phyloP scores from a whole-genome alignment of 345 rosid genomes.

The Populus simonii region DNA sequence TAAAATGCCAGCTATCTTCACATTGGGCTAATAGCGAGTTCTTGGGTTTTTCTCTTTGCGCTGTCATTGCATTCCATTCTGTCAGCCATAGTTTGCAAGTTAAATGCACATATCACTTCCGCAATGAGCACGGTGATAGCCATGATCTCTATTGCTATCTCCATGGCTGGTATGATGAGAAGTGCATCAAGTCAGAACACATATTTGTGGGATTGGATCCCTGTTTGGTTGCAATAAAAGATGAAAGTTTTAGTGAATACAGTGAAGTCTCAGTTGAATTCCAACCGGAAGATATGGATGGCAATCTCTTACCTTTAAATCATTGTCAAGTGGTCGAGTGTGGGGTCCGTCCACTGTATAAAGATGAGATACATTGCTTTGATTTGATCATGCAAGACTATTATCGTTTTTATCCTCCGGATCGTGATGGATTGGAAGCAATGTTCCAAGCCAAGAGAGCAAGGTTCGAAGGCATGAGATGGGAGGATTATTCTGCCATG shows the following conservation, averaged over 20 bases:
- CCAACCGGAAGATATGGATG: background rate
- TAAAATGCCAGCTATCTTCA: background rate
- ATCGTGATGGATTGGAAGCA: no score
- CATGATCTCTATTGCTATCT: background rate
- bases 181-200: fast-evolving
- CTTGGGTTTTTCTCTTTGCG: background rate
- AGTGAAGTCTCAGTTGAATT: background rate
- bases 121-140: background rate
- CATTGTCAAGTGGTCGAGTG: background rate
- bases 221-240: background rate
- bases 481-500: no score
- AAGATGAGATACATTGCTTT: background rate
- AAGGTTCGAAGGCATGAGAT: no score
- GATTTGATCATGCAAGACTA: background rate
- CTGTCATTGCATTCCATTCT: background rate
- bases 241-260: background rate
- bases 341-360: background rate
- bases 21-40: background rate
- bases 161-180: background rate
- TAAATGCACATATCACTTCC: background rate
- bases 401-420: no score
- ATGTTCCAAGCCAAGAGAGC: no score
- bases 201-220: background rate
- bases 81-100: background rate
- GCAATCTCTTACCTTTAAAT: background rate